Base-by-base conservation (phyloP, 2,329 filamentous ascomycete species). In the Fusarium setosum region DNA sequence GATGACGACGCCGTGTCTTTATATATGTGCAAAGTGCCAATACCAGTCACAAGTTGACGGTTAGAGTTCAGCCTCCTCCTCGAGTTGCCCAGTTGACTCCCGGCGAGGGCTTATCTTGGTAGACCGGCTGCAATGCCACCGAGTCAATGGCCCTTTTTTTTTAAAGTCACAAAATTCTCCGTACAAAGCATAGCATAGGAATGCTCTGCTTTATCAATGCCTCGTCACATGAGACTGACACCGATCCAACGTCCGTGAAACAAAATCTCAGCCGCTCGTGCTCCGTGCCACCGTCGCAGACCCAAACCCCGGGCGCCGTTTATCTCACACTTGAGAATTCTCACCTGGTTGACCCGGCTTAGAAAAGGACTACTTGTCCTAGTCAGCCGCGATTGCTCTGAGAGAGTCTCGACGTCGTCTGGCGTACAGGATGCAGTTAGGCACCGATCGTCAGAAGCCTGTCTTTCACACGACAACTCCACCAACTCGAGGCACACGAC, bases 261-360 rank as follows among this genome's bases (percentile, higher is more conserved):
- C 67, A 70, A 59, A 51, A 61, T 67, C 60, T 72, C 67, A 70
- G 65, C 61, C 55, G 54, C 67, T 58, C 57, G 67, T 67, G 18
- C 50, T 58, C 42, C 48, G 62, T 70, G 44, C 47, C 54, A 67
- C 65, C 58, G 48, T 53, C 53, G 20, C 42, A 58, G 41, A 49
- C 49, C 42, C 32, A 45, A 50, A 52, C 21, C 52, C 67, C 49
- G 49, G 56, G 40, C 49, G 56, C 26, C 29, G 51, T 50, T 49
- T 45, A 56, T 48, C 31, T 53, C 61, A 48, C 32, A 51, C 55
- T n/a, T 35, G 44, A 54, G 42, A 38, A 56, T 23, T 60, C 17
- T 32, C 54, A 38, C 50, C 47, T 65, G 37, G 10, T 56, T 31
- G 20, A 23, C 35, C 56, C 29, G 31, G 21, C n/a, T 35, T 18